Base-by-base conservation (phyloP, 2,329 filamentous ascomycete genomes). In the Aspergillus clavatus region DNA sequence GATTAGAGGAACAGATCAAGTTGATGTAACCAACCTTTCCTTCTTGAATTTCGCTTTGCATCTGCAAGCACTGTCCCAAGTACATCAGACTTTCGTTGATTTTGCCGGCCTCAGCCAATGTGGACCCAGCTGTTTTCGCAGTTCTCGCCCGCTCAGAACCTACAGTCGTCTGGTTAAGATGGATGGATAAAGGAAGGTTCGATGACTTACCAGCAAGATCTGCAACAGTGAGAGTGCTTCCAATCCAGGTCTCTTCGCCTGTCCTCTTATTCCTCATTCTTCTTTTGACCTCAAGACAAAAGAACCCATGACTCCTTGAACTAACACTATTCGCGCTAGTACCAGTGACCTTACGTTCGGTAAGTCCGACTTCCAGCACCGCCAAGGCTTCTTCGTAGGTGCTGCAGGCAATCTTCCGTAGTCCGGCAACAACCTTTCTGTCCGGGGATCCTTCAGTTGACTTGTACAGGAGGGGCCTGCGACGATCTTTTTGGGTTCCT, bases 1-100 rank as follows among this genome's bases (percentile, higher is more conserved):
- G 24, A n/a, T 24, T 8, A 23, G n/a, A 5, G 37, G 36, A 8
- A 12, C n/a, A 33, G 29, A 39, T n/a, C 21, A 3, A 29, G 16
- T 16, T 10, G 3, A 22, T 36, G 59, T 65, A 38, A 74, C 87
- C 86, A 79, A 88, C 91, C 62, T 78, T 81, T 10, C 82, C 83
- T 51, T 77, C 83, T 35, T 84, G 83, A 24, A 83, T 78, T 57
- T 91, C 88, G 48, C 86, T 90, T 65, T 96, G 91, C 77, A 95
- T 91, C 64, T 97, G 91, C 57, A 98, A 78, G 63, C 93, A 98
- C 62, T 97, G 93, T 0, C 93, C 93, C 1, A 98, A 78, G 64
- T 96, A 97, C 93, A 98, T 98, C 62, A 98, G 73, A 61, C 88
- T 95, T 68, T 96, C 90, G 61, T 98, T 98, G 65, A 98, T 98